Evolutionary conservation across 345 rosid species (phyloP).

Genomic region (Garcia nutans): DNA sequence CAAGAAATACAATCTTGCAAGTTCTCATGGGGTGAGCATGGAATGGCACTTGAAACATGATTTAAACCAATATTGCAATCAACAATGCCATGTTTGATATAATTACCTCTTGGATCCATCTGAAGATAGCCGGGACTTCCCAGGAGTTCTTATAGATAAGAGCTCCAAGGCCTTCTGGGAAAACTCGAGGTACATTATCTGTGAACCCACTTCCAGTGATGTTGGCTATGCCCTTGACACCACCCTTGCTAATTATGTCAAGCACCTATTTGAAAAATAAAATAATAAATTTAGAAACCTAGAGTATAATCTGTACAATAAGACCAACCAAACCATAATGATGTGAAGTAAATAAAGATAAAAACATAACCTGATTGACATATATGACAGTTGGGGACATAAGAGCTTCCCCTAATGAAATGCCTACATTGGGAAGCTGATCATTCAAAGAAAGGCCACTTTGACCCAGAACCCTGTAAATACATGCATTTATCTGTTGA

Average conservation of each 20-base stretch:
- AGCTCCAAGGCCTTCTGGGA: slow-evolving; percentile 83
- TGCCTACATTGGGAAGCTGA: slow-evolving; percentile 64
- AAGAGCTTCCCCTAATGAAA: slow-evolving; percentile 72
- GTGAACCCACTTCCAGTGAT: slow-evolving; percentile 95
- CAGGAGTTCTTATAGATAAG: slow-evolving; percentile 59
- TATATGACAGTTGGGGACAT: slow-evolving; percentile 93
- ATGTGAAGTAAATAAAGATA: neutral
- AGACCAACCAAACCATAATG: neutral
- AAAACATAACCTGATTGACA: slow-evolving; percentile 67
- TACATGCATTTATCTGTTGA: neutral
- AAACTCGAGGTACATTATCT: slow-evolving; percentile 81
- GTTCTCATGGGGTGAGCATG: neutral
- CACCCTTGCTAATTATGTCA: slow-evolving; percentile 72
- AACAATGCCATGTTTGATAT: neutral
- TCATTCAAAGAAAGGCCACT: slow-evolving; percentile 66
- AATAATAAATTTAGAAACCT: neutral
- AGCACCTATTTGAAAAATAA: slow-evolving; percentile 49
- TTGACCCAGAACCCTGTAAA: slow-evolving; percentile 60
- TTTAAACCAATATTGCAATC: neutral
- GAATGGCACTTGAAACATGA: neutral
- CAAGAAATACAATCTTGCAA: neutral
- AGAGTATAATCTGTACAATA: neutral
- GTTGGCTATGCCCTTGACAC: slow-evolving; percentile 87
- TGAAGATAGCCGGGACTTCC: slow-evolving; percentile 70
- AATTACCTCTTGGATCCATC: slow-evolving; percentile 86